Conservation (phyloP, 371 early-diverging fungal genomes). For the Rhizopus microsporus region DNA sequence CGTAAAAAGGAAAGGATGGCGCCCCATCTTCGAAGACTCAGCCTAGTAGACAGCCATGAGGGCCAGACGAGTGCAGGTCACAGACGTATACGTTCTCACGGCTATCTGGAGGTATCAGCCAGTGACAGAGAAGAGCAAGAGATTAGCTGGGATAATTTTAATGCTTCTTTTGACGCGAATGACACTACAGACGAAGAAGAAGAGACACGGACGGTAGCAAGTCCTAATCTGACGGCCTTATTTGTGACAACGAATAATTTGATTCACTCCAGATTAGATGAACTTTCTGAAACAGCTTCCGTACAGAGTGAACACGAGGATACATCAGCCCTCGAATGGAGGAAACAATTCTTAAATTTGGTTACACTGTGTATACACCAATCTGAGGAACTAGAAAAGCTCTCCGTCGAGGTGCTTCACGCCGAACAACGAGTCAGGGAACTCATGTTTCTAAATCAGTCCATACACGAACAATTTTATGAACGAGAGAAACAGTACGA, state of each 20-base stretch:
- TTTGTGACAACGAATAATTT: slow-evolving; percentile 41
- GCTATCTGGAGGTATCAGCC: neutral
- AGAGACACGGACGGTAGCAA: slow-evolving; percentile 3
- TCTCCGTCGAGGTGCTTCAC: slow-evolving; percentile 29
- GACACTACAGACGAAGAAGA: slow-evolving; percentile 2
- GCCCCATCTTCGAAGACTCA: neutral
- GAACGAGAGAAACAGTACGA: slow-evolving; percentile 33
- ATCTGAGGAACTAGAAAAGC: slow-evolving; percentile 32
- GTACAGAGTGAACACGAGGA: slow-evolving; percentile 8
- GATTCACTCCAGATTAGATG: slow-evolving; percentile 40
- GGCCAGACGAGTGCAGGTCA: slow-evolving; percentile 7
- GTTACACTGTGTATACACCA: slow-evolving; percentile 32
- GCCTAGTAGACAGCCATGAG: neutral
- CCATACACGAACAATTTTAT: slow-evolving; percentile 25
- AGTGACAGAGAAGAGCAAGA: slow-evolving; percentile 7
- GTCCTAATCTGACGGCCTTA: slow-evolving; percentile 20
- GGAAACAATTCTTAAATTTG: slow-evolving; percentile 25
- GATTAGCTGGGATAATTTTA: neutral
- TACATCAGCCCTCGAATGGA: slow-evolving; percentile 21
- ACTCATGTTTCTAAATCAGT: slow-evolving; percentile 20
- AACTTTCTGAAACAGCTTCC: slow-evolving; percentile 32
- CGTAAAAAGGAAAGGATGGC: slow-evolving; percentile 15
- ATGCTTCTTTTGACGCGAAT: neutral
- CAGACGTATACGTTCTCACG: slow-evolving; percentile 17
- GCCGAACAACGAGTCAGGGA: slow-evolving; percentile 31